These are phyloP conservation scores for Gliomastix tumulicola DNA, from an alignment of 2,329 filamentous ascomycete genomes.

Conservation along the genomic window DNA sequence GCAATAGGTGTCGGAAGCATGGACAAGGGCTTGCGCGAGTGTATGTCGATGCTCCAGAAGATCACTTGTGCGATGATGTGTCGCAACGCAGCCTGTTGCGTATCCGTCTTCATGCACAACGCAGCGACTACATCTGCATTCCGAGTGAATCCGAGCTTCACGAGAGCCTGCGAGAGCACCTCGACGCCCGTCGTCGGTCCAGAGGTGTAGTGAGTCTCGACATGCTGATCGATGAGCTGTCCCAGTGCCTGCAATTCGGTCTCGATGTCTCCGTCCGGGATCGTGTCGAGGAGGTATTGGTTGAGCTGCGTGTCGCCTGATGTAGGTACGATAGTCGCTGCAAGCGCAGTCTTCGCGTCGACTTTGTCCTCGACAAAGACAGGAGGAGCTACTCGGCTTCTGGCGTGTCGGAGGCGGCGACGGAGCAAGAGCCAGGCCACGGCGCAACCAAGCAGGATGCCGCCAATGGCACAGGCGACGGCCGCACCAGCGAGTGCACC, in stretches of 20 bases:
- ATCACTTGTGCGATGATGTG: slow-evolving; percentile 27
- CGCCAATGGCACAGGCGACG: background rate
- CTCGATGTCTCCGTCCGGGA: slow-evolving; percentile 25
- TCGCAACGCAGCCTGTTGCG: slow-evolving; percentile 22
- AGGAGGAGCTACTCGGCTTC: too few relatives aligned
- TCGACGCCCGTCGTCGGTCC: background rate
- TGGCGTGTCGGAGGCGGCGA: too few relatives aligned
- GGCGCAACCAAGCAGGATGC: background rate
- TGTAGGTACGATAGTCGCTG: too few relatives aligned
- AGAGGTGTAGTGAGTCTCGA: background rate
- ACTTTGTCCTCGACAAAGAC: too few relatives aligned
- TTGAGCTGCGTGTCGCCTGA: slow-evolving; percentile 17
- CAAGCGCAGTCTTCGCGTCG: too few relatives aligned
- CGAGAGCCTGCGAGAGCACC: background rate
- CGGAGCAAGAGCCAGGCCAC: background rate
- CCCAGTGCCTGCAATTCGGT: slow-evolving; percentile 22
- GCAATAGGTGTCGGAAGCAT: slow-evolving; percentile 26
- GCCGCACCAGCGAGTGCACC: background rate
- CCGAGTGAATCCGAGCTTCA: background rate
- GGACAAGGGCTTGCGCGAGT: slow-evolving; percentile 17
- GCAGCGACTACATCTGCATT: background rate
- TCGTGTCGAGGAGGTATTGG: slow-evolving; percentile 27
- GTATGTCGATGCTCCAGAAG: slow-evolving; percentile 24
- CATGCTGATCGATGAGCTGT: background rate
- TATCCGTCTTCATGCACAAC: slow-evolving; percentile 14